Evolutionary conservation across 2,329 filamentous ascomycete species (phyloP), one percentile per base, ranked within the genome.

Genomic region (Ploettnerulaceae sp.): DNA sequence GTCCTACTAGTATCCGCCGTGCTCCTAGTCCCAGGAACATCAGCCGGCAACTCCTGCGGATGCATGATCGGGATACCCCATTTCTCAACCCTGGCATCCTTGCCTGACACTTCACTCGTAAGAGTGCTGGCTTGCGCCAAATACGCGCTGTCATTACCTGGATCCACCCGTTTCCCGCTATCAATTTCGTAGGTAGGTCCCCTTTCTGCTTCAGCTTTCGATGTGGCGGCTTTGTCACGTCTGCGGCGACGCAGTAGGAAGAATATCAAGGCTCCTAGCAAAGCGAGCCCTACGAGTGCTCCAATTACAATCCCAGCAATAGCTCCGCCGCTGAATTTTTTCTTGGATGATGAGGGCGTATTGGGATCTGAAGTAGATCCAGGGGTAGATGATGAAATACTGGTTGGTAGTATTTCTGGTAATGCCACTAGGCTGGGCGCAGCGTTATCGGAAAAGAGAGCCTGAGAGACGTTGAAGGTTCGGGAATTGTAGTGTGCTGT

Each of bases 391-490:
- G 9, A 42, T 31, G 5, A 46, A 26, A 5, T n/a, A n/a, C n/a
- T n/a, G n/a, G 47, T 43, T 5, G 54, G 47, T 3, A 52, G 33
- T 3, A n/a, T 35, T 9, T 57, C 28, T 1, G 57, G 51, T 1
- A 59, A 37, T 7, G 54, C 52, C 8, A 56, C 22, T 21, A 59
- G 40, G 3, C 45, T 11, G 20, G 47, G 24, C 3, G 31, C 24
- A 2, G 38, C 34, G 2, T 45, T 28, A 4, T 54, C 51, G n/a
- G 52, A 45, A 33, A 59, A 61, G 17, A 55, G 22, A 25, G 41
- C 45, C 48, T 61, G 59, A 1, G 53, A 55, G 40, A 63, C 55
- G 21, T 55, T 59, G 47, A 63, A 62, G 6, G 57, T 61, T 2
- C 51, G 26, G 14, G 48, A 51, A n/a, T 63, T 50, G 24, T 62